Percentiles rank a stretch among this genome's conserved stretches.
These are phyloP conservation scores for Populus hybrid DNA, from an alignment of 441 rosid species.

Conservation along the genomic window DNA sequence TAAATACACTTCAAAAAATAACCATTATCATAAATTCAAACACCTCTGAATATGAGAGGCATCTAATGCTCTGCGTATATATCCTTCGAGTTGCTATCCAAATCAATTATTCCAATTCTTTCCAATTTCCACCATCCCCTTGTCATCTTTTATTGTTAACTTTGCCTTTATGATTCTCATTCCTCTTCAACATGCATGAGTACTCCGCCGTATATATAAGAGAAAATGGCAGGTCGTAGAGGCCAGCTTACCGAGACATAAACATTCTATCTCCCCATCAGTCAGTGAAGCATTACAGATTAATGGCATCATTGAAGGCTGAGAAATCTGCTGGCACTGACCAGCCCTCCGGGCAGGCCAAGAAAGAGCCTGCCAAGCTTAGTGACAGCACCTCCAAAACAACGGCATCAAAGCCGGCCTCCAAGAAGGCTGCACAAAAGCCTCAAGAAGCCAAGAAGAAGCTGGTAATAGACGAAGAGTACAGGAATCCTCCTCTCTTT, in stretches of 20 bases:
- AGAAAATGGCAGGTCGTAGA: neutral
- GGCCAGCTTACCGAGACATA: neutral
- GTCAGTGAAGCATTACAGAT: neutral
- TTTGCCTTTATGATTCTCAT: constrained; percentile 5
- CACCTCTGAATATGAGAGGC: neutral
- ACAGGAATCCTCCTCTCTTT: neutral
- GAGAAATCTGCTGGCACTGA: constrained; percentile 41
- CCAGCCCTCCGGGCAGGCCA: constrained; percentile 27
- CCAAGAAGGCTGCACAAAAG: constrained; percentile 41
- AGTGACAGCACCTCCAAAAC: constrained; percentile 28
- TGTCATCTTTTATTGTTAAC: neutral
- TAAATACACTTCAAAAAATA: too few relatives aligned
- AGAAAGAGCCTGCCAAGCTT: constrained; percentile 33
- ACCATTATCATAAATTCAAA: too few relatives aligned
- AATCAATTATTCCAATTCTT: constrained; percentile 19
- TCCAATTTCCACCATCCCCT: constrained; percentile 11
- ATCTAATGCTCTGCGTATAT: constrained; percentile 28
- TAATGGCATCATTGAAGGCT: constrained; percentile 46
- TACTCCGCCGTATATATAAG: neutral
- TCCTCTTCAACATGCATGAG: constrained; percentile 3
- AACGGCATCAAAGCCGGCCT: constrained; percentile 24
- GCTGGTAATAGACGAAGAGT: constrained; percentile 20
- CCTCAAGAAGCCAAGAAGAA: constrained; percentile 44
- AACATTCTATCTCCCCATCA: neutral
- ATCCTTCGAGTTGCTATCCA: constrained; percentile 1